Conservation (phyloP, 176 grass and related monocot species). For the Bolboschoenus planiculmis region DNA sequence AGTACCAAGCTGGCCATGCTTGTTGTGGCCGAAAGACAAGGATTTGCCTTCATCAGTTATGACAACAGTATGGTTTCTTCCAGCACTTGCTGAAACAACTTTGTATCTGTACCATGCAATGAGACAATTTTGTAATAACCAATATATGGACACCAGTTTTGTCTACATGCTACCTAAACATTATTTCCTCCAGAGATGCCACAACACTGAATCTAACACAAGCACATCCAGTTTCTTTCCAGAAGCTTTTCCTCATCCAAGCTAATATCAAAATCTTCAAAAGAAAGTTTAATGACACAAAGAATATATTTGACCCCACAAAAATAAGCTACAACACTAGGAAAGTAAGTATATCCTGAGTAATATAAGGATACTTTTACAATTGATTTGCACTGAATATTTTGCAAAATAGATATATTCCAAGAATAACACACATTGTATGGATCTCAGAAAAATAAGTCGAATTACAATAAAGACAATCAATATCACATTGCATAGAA, state of each 20-base stretch:
- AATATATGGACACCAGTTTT: not conserved
- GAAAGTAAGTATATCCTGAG: not conserved
- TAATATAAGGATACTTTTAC: not conserved
- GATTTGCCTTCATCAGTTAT: conserved; percentile 77
- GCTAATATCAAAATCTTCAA: not conserved
- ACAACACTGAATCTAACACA: not conserved
- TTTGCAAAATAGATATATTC: not conserved
- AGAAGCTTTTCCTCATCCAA: not conserved
- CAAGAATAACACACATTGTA: not conserved
- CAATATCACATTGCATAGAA: not conserved
- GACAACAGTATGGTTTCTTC: conserved; percentile 82
- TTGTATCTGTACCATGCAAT: conserved; percentile 50
- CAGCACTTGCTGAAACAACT: conserved; percentile 58
- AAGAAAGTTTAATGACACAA: not conserved
- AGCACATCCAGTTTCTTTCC: not conserved
- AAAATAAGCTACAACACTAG: not conserved
- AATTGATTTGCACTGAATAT: not conserved
- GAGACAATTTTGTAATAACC: not conserved
- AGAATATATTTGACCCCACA: not conserved
- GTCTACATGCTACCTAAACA: not conserved
- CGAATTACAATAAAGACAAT: not conserved
- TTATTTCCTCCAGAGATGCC: not conserved
- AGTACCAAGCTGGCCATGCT: conserved; percentile 81
- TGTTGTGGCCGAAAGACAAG: conserved; percentile 84
- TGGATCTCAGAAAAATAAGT: too few relatives aligned